Conservation (phyloP, 805 yeast genomes). For the Lachancea quebecensis region DNA sequence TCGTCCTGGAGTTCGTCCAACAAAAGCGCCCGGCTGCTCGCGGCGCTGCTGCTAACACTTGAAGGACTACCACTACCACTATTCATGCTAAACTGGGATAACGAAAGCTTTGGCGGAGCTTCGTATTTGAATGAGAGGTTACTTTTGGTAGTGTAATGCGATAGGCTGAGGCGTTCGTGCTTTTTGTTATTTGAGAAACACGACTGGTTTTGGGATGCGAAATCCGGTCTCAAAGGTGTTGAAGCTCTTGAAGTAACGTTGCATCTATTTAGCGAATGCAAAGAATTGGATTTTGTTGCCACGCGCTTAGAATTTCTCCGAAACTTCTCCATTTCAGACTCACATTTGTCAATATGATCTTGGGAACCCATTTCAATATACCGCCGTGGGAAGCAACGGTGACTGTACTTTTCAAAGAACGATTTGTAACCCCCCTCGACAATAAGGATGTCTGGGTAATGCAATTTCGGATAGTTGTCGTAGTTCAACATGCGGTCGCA, state of each 20-base stretch:
- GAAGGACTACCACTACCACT: slow-evolving; percentile 16
- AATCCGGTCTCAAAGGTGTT: not conserved
- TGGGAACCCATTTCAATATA: slow-evolving; percentile 74
- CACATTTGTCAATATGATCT: slow-evolving; percentile 36
- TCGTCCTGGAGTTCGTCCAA: slow-evolving; percentile 17
- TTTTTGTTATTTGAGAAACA: not conserved
- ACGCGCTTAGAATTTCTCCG: slow-evolving; percentile 37
- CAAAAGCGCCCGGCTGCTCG: slow-evolving; percentile 11
- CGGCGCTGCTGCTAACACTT: slow-evolving; percentile 13
- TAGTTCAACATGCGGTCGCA: slow-evolving; percentile 72
- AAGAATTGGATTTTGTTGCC: slow-evolving; percentile 32
- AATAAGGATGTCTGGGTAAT: slow-evolving; percentile 83
- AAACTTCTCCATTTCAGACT: slow-evolving; percentile 47
- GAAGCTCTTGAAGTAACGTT: not conserved
- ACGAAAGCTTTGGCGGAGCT: slow-evolving; percentile 27
- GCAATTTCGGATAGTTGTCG: slow-evolving; percentile 70
- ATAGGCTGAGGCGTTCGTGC: not conserved
- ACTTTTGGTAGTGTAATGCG: slow-evolving; percentile 1
- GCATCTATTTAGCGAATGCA: slow-evolving; percentile 16
- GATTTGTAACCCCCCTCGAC: slow-evolving; percentile 86
- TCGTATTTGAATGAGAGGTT: slow-evolving; percentile 14
- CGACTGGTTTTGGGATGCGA: not conserved
- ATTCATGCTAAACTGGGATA: slow-evolving; percentile 10
- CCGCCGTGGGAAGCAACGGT: slow-evolving; percentile 63
- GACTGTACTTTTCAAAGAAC: slow-evolving; percentile 55